Evolutionary conservation across 148 eudicot species (phyloP).

Genomic region (Arbutus unedo): DNA sequence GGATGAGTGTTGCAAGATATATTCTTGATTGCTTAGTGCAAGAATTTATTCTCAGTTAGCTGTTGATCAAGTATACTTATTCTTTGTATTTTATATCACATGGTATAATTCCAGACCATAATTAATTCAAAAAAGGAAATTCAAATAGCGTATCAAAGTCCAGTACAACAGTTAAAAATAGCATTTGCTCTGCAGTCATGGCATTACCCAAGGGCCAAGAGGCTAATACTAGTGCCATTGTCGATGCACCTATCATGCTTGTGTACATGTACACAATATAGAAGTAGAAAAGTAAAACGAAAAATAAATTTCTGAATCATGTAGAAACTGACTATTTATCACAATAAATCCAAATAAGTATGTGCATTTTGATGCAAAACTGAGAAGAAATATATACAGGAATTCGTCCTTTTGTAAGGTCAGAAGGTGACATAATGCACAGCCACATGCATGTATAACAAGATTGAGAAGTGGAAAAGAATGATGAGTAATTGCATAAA

Average conservation of each 20-base stretch:
- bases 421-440: conserved; percentile 8
- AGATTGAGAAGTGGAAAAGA: conserved; percentile 13
- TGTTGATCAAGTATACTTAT: conserved; percentile 10
- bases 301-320: background rate
- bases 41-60: conserved; percentile 30
- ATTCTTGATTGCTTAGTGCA: conserved; percentile 8
- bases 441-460: background rate
- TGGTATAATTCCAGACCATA: background rate
- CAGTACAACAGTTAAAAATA: background rate
- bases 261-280: background rate
- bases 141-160: background rate
- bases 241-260: background rate
- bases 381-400: background rate
- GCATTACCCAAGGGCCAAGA: background rate
- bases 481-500: conserved; percentile 14
- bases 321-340: background rate
- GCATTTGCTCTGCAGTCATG: background rate
- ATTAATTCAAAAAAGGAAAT: background rate
- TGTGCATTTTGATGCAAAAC: conserved; percentile 7
- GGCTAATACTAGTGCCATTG: background rate
- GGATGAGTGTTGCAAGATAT: conserved; percentile 9
- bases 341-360: background rate
- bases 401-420: background rate
- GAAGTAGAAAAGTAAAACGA: background rate
- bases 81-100: background rate